Evolutionary conservation across 495 filamentous ascomycete genomes (phyloP), one percentile per base, ranked within the genome.

Genomic region (Aspergillus sclerotiicarbonarius): DNA sequence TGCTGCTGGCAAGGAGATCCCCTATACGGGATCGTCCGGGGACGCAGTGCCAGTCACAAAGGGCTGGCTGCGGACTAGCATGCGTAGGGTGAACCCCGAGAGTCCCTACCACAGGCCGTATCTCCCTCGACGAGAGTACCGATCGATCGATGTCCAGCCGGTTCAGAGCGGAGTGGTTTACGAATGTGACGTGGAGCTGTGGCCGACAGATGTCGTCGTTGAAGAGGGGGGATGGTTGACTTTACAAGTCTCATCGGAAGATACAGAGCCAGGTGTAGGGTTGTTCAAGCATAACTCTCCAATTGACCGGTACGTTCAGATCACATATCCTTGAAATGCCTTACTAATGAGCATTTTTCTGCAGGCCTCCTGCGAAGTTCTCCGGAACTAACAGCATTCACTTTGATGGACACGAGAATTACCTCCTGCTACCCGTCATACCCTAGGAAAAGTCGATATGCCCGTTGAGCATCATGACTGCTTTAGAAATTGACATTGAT

Each of bases 121-220:
- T 61, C 65, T 82, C n/a, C 84, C 83, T n/a, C 66, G 80, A 44
- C 75, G 84, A 6, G 73, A 84, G 1, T 86, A 85, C 62, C 59
- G 70, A 31, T 76, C 72, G 10, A 76, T 58, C 0, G 84, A 85
- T 54, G 78, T 81, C 8, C 71, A 76, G 25, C 67, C 69, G 1
- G 78, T 86, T 0, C 68, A 72, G 9, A 57, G 68, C 0, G 72
- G 74, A 0, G 74, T 79, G 51, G 72, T 84, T 5, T 86, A 86
- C 56, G 60, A 56, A 0, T 76, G 84, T 0, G 83, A 85, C 53
- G 74, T 86, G 1, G 84, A 87, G 67, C 61, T 87, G 0, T 86
- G 84, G 84, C 84, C 84, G 10, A 86, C 83, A 5, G 84, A 84
- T 63, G 80, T 84, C 1, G 72, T 87, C 16, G 72, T 83, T 13